A percentile compares a stretch with the other conserved stretches of the same genome.
Evolutionary conservation across 495 filamentous ascomycete genomes (phyloP).

Genomic region (Penicillium chermesinum): DNA sequence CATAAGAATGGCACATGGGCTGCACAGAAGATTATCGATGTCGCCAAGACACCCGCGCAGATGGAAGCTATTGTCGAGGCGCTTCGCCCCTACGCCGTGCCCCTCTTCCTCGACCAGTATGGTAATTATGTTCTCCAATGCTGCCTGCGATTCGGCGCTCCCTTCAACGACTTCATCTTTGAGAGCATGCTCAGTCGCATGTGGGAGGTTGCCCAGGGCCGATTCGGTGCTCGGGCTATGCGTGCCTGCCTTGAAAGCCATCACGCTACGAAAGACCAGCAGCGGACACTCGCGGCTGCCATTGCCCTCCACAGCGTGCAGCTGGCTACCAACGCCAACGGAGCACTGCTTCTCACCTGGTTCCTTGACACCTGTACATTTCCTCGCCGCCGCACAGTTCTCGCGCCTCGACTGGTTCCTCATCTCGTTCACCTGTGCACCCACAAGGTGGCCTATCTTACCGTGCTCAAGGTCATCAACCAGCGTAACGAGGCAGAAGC

Average conservation of each 20-base stretch:
- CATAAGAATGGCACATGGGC: constrained; percentile 99
- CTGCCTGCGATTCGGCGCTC: constrained; percentile 81
- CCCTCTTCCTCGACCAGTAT: constrained; percentile 93
- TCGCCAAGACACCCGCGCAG: constrained; percentile 77
- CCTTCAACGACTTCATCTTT: constrained; percentile 94
- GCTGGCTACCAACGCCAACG: constrained; percentile 93
- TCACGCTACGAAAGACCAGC: constrained; percentile 90
- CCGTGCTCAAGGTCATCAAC: constrained; percentile 97
- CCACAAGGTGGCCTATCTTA: constrained; percentile 97
- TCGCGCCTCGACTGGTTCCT: constrained; percentile 88
- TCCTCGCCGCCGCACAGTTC: constrained; percentile 81
- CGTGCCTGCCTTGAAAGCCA: constrained; percentile 96
- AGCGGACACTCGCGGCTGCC: constrained; percentile 87
- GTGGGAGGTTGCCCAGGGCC: constrained; percentile 90
- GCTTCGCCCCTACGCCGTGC: constrained; percentile 77
- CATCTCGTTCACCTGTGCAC: constrained; percentile 97
- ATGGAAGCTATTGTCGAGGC: constrained; percentile 79
- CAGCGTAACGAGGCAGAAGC: constrained; percentile 93
- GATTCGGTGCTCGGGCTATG: constrained; percentile 94
- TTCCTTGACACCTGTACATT: constrained; percentile 98
- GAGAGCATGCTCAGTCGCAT: constrained; percentile 93
- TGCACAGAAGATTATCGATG: constrained; percentile 98
- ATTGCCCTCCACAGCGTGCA: constrained; percentile 96
- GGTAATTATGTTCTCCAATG: constrained; percentile 98
- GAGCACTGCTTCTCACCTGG: constrained; percentile 91